Evolutionary conservation across 2,329 filamentous ascomycete genomes (phyloP), one percentile per base, ranked within the genome.

Genomic region (Aspergillus intermedius): DNA sequence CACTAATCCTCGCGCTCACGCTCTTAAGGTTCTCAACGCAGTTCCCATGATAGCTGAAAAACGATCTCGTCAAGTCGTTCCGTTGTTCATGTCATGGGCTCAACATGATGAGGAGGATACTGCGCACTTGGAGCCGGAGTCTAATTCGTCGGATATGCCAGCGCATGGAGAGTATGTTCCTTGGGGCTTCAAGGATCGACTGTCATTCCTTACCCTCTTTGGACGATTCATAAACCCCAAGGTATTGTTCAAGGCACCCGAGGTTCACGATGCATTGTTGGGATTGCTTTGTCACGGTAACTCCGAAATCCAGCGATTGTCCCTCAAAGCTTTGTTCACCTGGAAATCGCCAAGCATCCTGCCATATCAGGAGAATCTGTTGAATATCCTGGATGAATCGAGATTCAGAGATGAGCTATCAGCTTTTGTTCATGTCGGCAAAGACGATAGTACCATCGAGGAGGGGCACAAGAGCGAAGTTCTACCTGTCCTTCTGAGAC

Each of bases 401-500:
- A 81, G 88, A 44, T 95, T 97, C 71, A 88, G 90, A 62, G 93
- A 97, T 61, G 91, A 97, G 64, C 78, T 98, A n/a, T 86, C 89
- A 0, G 82, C 93, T 4, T 86, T 98, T 55, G 79, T 98, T 46
- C 86, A 89, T 61, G 80, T 86, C 13, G 84, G 87, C 15, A 63
- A 72, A 21, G 73, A 81, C 35, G 74, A 80, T 51, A 83, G 83
- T 49, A 71, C 84, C 47, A 86, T 96, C 55, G 83, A 84, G 56
- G 74, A 83, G 5, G 81, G 86, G 45, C 89, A 98, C 62, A 82
- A 86, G 7, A 61, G 73, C 3, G 80, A 82, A 42, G 70, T 96
- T 32, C 88, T 97, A 77, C 91, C 93, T 1, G 81, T 98, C 4
- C 76, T 98, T 22, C 78, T 98, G 30, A 81, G 91, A 44, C 71